Conservation (phyloP, 305 asterid genomes). For the Fraxinus platypoda region DNA sequence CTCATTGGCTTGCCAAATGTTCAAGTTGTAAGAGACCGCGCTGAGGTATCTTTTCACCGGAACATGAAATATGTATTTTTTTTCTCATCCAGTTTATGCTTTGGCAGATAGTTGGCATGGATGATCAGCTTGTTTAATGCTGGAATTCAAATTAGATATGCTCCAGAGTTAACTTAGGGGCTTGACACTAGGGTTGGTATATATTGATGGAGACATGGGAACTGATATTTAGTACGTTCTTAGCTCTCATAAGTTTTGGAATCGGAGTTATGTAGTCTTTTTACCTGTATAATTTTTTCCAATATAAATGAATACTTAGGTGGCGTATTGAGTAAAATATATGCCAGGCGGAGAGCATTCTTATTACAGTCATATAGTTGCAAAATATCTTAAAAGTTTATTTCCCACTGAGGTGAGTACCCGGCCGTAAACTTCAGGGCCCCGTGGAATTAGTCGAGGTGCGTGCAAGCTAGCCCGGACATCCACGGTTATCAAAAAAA, state of each 20-base stretch:
- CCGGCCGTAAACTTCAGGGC: too few relatives aligned
- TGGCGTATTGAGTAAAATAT: background rate
- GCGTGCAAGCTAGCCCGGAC: too few relatives aligned
- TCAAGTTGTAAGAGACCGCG: slow-evolving; percentile 68
- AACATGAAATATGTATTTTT: background rate
- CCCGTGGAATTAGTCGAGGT: too few relatives aligned
- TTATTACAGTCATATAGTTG: background rate
- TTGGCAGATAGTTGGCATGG: background rate
- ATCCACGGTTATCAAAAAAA: too few relatives aligned
- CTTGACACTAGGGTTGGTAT: background rate
- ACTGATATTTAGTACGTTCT: background rate
- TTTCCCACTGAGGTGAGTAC: too few relatives aligned
- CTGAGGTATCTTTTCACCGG: slow-evolving; percentile 55
- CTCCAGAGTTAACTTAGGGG: background rate
- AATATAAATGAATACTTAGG: background rate
- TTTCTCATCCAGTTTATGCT: background rate
- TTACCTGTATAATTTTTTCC: background rate
- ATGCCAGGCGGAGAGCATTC: background rate
- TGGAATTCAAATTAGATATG: slow-evolving; percentile 2
- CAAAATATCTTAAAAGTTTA: background rate
- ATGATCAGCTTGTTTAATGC: background rate
- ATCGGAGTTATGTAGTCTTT: background rate
- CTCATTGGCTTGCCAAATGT: slow-evolving; percentile 70
- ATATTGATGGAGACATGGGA: background rate
- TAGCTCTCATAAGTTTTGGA: background rate